phyloP scores from a whole-genome alignment of 495 filamentous ascomycete species.

The Talaromyces trachyspermus region DNA sequence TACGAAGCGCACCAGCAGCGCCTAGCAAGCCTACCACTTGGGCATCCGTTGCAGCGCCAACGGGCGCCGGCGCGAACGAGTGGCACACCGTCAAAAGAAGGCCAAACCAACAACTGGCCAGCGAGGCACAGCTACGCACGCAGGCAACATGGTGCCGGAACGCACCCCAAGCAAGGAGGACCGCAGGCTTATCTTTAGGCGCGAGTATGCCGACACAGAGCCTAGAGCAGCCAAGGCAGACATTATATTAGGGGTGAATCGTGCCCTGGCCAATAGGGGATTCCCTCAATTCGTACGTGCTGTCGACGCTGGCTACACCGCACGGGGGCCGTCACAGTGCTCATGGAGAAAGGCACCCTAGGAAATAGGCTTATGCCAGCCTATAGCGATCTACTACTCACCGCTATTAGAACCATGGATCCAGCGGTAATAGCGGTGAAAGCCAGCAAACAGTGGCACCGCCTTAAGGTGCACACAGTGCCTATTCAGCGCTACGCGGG shows the following conservation, averaged over 20 bases:
- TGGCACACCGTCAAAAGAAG: too few relatives aligned
- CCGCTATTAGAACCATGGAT: not conserved
- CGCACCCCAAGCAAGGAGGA: not conserved
- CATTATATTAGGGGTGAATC: not conserved
- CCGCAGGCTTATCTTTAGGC: not conserved
- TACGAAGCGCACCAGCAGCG: too few relatives aligned
- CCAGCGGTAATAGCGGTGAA: not conserved
- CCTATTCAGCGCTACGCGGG: not conserved
- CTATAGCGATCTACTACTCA: not conserved
- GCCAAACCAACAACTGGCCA: too few relatives aligned
- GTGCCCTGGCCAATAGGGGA: not conserved
- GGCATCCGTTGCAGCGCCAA: too few relatives aligned
- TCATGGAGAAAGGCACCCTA: not conserved
- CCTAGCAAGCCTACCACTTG: too few relatives aligned
- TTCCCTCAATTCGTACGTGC: not conserved
- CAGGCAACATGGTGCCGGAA: too few relatives aligned
- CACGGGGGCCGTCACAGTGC: not conserved
- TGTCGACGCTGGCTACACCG: not conserved
- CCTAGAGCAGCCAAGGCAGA: not conserved
- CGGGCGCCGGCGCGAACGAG: too few relatives aligned
- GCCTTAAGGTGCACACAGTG: slow-evolving; percentile 8
- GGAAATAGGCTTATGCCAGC: not conserved
- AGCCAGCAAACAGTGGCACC: not conserved
- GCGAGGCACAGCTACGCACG: too few relatives aligned
- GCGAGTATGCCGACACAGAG: not conserved